Percentiles rank a stretch among this genome's conserved stretches.
Evolutionary conservation across 345 rosid genomes (phyloP).

Genomic region (Acer saccharum): DNA sequence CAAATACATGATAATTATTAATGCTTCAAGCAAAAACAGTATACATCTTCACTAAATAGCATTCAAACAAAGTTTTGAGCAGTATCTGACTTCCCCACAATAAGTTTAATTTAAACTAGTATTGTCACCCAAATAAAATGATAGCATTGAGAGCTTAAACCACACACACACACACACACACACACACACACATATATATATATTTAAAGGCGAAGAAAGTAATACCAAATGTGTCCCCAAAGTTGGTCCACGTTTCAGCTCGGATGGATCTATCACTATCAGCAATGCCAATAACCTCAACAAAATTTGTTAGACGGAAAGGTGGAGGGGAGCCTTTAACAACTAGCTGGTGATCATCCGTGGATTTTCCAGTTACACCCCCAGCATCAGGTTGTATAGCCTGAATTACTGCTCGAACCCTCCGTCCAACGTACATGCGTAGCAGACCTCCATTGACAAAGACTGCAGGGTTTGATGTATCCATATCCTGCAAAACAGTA

Average conservation of each 20-base stretch:
- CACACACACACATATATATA: not conserved
- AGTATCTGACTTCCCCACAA: no score
- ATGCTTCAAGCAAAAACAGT: not conserved
- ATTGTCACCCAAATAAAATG: not conserved
- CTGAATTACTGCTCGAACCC: conserved; percentile 75
- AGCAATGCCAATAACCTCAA: conserved; percentile 89
- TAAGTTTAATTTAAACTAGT: not conserved
- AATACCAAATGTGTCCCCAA: conserved; percentile 78
- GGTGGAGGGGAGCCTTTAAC: conserved; percentile 61
- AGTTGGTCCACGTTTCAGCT: conserved; percentile 76
- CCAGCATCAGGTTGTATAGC: conserved; percentile 54
- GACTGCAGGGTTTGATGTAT: conserved; percentile 78
- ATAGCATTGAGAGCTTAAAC: not conserved
- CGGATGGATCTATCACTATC: conserved; percentile 62
- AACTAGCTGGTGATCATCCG: conserved; percentile 63
- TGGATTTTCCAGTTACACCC: conserved; percentile 62
- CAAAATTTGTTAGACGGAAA: conserved; percentile 52
- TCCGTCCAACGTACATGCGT: conserved; percentile 58
- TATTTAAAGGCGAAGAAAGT: not conserved
- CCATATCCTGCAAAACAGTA: conserved; percentile 47
- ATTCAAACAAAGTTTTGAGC: no score
- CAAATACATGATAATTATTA: not conserved
- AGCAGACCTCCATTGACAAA: conserved; percentile 76
- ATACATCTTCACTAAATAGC: no score
- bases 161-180: not conserved